A percentile compares a stretch with the other conserved stretches of the same genome.
Conservation (phyloP, 2,329 filamentous ascomycete genomes). For the Fusarium ramigenum region DNA sequence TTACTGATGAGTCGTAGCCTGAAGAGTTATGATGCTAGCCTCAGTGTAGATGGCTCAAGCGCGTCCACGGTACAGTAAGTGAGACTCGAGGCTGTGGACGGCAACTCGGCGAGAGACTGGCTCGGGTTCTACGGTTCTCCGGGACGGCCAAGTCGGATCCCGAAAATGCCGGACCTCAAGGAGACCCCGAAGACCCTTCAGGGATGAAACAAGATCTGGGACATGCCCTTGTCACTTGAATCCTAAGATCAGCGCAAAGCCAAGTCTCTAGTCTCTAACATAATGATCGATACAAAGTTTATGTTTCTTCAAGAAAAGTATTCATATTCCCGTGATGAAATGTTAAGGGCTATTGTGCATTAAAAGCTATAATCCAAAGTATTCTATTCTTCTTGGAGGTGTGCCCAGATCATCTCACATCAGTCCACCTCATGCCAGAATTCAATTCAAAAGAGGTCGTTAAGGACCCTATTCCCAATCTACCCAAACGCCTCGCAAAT, state of each 20-base stretch:
- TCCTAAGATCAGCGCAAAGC: background rate
- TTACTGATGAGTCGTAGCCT: background rate
- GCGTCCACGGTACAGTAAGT: accelerated
- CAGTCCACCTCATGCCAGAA: constrained; percentile 28
- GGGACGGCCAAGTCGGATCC: background rate
- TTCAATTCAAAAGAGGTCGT: constrained; percentile 12
- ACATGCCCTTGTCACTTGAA: background rate
- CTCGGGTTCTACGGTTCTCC: background rate
- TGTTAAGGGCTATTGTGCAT: constrained; percentile 20
- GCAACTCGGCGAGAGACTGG: background rate
- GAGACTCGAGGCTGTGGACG: background rate
- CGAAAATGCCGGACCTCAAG: background rate
- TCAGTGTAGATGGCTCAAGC: background rate
- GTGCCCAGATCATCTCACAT: constrained; percentile 21
- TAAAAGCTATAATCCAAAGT: constrained; percentile 35
- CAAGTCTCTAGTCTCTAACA: background rate
- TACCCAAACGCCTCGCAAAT: constrained; percentile 46
- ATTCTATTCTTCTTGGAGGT: constrained; percentile 22
- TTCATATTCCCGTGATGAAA: background rate
- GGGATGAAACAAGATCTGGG: background rate
- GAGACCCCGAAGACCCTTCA: background rate
- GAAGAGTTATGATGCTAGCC: background rate
- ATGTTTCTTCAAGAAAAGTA: background rate
- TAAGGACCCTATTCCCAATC: constrained; percentile 31
- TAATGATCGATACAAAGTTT: background rate